phyloP scores from a whole-genome alignment of 2,329 filamentous ascomycete genomes.

The Colletotrichum simmondsii region DNA sequence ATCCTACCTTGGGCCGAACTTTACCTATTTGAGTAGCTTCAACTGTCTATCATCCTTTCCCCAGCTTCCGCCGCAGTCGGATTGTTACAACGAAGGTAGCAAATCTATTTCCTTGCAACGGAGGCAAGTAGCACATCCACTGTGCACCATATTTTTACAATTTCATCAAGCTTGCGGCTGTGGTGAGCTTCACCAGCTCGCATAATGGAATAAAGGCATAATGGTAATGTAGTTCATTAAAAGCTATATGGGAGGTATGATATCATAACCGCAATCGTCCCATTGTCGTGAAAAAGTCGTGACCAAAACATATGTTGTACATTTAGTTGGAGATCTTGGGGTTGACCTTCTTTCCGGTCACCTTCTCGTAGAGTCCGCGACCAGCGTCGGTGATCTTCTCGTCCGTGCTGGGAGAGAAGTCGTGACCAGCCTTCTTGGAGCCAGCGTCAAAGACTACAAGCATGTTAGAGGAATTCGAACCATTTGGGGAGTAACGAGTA shows the following conservation, averaged over 20 bases:
- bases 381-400: slow-evolving; percentile 53
- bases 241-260: neutral
- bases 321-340: slow-evolving; percentile 49
- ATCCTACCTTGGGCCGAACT: too few species aligned
- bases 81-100: too few species aligned
- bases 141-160: too few species aligned
- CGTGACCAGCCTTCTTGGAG: slow-evolving; percentile 48
- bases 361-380: slow-evolving; percentile 48
- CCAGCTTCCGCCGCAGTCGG: too few species aligned
- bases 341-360: slow-evolving; percentile 44
- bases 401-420: slow-evolving; percentile 45
- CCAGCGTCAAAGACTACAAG: slow-evolving; percentile 42
- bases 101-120: too few species aligned
- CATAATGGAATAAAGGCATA: too few species aligned
- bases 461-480: neutral
- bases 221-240: neutral
- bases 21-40: rapidly evolving
- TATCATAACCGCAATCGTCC: neutral
- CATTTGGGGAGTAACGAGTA: neutral
- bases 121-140: too few species aligned
- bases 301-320: neutral
- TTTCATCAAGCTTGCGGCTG: too few species aligned
- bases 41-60: too few species aligned
- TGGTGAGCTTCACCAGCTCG: too few species aligned
- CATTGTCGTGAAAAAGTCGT: neutral